Percentiles rank a stretch among this genome's conserved stretches.
phyloP scores from a whole-genome alignment of 495 filamentous ascomycete species.

The Cercophora sp. region DNA sequence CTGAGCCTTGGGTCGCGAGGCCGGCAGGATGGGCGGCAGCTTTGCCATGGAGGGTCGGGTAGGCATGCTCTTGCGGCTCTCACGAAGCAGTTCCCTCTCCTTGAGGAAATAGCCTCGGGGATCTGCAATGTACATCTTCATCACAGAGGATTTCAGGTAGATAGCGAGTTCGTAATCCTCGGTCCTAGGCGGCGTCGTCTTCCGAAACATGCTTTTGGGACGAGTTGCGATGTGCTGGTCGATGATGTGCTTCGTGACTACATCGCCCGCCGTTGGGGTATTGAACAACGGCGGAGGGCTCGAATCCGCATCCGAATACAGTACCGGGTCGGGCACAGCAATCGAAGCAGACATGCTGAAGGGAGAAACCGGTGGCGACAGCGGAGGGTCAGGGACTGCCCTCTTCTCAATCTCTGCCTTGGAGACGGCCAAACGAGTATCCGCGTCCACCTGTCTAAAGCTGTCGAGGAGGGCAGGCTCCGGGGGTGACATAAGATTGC shows the following conservation, averaged over 20 bases:
- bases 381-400: slow-evolving; percentile 48
- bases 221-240: slow-evolving; percentile 65
- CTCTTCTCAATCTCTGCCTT: slow-evolving; percentile 28
- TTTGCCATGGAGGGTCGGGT: slow-evolving; percentile 25
- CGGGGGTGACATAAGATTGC: slow-evolving; percentile 73
- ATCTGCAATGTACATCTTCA: slow-evolving; percentile 55
- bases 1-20: slow-evolving; percentile 31
- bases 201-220: slow-evolving; percentile 52
- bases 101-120: slow-evolving; percentile 58
- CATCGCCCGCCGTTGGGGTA: slow-evolving; percentile 38
- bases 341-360: slow-evolving; percentile 41
- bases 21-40: slow-evolving; percentile 40
- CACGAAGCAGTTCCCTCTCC: slow-evolving; percentile 56
- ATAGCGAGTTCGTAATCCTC: slow-evolving; percentile 69
- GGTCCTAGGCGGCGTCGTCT: slow-evolving; percentile 56
- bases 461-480: slow-evolving; percentile 60
- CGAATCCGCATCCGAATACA: slow-evolving; percentile 50
- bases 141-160: slow-evolving; percentile 62
- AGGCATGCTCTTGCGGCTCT: slow-evolving; percentile 40
- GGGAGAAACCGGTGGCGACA: slow-evolving; percentile 72
- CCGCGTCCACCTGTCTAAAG: slow-evolving; percentile 42
- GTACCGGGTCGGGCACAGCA: slow-evolving; percentile 53
- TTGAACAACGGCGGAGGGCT: slow-evolving; percentile 54
- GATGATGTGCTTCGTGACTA: slow-evolving; percentile 42
- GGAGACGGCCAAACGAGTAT: slow-evolving; percentile 26